Conservation (phyloP, 2,329 filamentous ascomycete genomes). For the Coniochaeta pulveracea region DNA sequence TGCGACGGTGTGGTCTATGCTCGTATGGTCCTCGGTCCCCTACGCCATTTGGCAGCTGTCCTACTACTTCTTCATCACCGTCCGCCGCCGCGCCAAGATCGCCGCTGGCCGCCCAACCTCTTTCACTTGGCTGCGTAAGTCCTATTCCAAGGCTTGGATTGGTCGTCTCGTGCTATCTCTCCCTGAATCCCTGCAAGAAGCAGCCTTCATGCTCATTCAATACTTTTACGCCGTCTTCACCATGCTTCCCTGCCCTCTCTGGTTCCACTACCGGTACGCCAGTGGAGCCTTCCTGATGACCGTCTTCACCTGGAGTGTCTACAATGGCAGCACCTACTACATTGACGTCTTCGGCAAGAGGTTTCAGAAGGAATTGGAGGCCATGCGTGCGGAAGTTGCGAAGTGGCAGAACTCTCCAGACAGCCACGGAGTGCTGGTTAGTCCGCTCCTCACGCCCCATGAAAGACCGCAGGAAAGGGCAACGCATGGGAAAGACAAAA, state of each 20-base stretch:
- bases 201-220: constrained; percentile 92
- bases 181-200: constrained; percentile 66
- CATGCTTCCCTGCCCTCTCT: constrained; percentile 88
- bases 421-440: constrained; percentile 27
- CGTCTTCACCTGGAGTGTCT: constrained; percentile 91
- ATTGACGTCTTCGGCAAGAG: constrained; percentile 96
- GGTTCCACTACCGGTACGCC: constrained; percentile 83
- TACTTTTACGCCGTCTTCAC: constrained; percentile 84
- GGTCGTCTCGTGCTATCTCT: constrained; percentile 75
- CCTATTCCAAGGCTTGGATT: constrained; percentile 82
- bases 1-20: constrained; percentile 67
- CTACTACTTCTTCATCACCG: constrained; percentile 93
- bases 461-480: constrained; percentile 9
- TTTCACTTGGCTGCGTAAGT: constrained; percentile 91
- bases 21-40: constrained; percentile 85
- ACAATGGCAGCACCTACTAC: constrained; percentile 95
- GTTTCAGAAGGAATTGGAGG: constrained; percentile 92
- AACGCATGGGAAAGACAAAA: constrained; percentile 16
- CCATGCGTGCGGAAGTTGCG: constrained; percentile 75
- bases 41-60: constrained; percentile 86
- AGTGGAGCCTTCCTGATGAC: constrained; percentile 64
- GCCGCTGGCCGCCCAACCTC: constrained; percentile 90
- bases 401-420: constrained; percentile 68
- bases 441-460: constrained; percentile 10
- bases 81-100: constrained; percentile 90